Base-by-base conservation (phyloP, 495 filamentous ascomycete species). In the Xylaria scruposa region DNA sequence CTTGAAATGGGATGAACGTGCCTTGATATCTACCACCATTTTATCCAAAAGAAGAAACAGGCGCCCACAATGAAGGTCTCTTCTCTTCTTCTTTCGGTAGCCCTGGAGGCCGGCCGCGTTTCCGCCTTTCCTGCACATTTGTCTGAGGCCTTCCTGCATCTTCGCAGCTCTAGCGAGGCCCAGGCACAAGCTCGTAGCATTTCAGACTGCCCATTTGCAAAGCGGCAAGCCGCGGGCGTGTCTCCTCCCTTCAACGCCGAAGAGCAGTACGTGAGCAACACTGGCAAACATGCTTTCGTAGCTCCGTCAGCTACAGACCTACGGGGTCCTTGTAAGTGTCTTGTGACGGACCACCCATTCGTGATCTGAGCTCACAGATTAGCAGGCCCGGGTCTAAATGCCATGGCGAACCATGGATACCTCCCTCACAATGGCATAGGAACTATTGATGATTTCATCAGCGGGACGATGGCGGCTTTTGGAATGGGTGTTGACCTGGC, bases 341-440 rank as follows among this genome's bases (percentile, higher is more conserved):
- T 81, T 81, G 24, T 82, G 10, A 64, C 3, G 19, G 19, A 49
- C 19, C 19, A 49, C 7, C 12, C 1, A 46, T n/a, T 15, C 13
- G 40, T 21, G 21, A 13, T 6, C n/a, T n/a, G 21, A 47, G 83
- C 74, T 81, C 82, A 70, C 81, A 47, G 83, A 46, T 85, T 84
- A 9, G 83, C 85, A 66, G 88, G 87, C 70, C 86, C 86, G 1
- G 86, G 85, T 51, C 75, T 88, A 24, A 89, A 89, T 71, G 82
- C 84, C 13, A 64, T 87, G 44, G 87, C 87, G 47, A 88, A 88
- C 56, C 86, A 87, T 75, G 81, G 79, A n/a, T 89, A 88, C 65
- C 78, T 88, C 36, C 86, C 87, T 1, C 84, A 85, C 66, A 85
- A 83, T 70, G 87, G 87, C 40, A 77, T 87, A 26, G 86, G 82